A percentile compares a stretch with the other conserved stretches of the same genome.
These are phyloP conservation scores for Eustoma russellianum DNA, from an alignment of 257 asterid genomes.

Conservation along the genomic window DNA sequence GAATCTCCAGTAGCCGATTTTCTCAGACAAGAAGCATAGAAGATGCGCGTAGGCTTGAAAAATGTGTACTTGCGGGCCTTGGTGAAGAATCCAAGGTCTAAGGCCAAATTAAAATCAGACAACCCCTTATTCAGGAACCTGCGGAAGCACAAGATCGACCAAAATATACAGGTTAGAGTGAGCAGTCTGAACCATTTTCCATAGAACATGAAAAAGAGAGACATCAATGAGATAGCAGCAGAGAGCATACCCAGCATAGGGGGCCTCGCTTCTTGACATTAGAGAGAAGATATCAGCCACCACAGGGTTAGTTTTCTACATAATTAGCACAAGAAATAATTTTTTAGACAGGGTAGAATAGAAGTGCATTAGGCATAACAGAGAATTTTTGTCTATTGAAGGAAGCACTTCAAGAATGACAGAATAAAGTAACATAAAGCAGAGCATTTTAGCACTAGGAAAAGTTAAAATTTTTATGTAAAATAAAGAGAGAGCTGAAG, in stretches of 20 bases:
- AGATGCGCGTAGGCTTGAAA: slow-evolving; percentile 96
- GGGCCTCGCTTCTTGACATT: slow-evolving; percentile 94
- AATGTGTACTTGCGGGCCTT: slow-evolving; percentile 97
- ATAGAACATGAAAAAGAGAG: too few species aligned
- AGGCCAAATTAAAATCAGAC: slow-evolving; percentile 84
- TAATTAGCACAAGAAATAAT: background rate
- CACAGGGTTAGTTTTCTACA: slow-evolving; percentile 90
- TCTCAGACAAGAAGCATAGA: slow-evolving; percentile 41
- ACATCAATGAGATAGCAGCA: background rate
- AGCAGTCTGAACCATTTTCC: background rate
- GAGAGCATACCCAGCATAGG: slow-evolving; percentile 73
- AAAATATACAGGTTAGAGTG: too few species aligned
- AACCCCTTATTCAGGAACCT: slow-evolving; percentile 89
- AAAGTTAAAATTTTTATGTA: too few species aligned
- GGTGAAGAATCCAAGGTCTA: slow-evolving; percentile 93
- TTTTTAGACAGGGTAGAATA: background rate
- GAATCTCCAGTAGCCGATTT: slow-evolving; percentile 99
- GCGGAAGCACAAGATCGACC: slow-evolving; percentile 10
- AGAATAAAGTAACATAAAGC: too few species aligned
- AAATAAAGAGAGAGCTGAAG: too few species aligned
- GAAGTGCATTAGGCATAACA: too few species aligned
- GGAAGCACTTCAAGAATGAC: too few species aligned
- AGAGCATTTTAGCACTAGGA: too few species aligned
- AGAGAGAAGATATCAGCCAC: slow-evolving; percentile 97
- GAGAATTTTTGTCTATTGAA: too few species aligned